A percentile compares a stretch with the other conserved stretches of the same genome.
Conservation (phyloP, 1,139 yeast species). For the Zygosaccharomyces sapae region DNA sequence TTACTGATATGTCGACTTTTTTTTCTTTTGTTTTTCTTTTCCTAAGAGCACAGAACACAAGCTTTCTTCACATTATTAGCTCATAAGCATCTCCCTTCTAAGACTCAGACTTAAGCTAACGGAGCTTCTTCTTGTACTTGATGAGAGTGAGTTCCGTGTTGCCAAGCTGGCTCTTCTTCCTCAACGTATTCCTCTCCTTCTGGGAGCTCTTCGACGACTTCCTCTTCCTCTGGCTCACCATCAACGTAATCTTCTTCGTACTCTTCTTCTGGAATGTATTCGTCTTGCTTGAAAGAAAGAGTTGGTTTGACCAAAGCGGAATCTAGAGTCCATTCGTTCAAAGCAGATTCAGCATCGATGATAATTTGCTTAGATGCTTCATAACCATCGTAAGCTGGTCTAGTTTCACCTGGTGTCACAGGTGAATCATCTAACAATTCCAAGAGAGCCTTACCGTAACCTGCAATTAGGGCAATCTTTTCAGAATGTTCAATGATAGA, state of each 20-base stretch:
- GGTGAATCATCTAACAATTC: slow-evolving; percentile 95
- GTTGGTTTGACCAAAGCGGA: slow-evolving; percentile 94
- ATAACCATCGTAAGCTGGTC: slow-evolving; percentile 97
- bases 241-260: slow-evolving; percentile 51
- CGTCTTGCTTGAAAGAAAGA: slow-evolving; percentile 74
- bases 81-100: neutral
- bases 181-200: slow-evolving; percentile 13
- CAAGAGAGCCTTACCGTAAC: slow-evolving; percentile 95
- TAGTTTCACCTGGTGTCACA: slow-evolving; percentile 98
- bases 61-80: neutral
- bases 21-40: neutral
- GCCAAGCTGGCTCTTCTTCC: slow-evolving; percentile 4
- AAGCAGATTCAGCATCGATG: slow-evolving; percentile 92
- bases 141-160: neutral
- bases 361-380: slow-evolving; percentile 97
- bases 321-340: slow-evolving; percentile 95
- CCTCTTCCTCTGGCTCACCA: slow-evolving; percentile 42
- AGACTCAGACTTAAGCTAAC: neutral
- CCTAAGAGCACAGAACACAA: neutral
- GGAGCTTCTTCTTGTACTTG: slow-evolving; percentile 4
- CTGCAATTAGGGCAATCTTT: slow-evolving; percentile 94
- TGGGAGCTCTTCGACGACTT: slow-evolving; percentile 14
- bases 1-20: neutral
- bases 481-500: slow-evolving; percentile 95
- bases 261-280: slow-evolving; percentile 58